Base-by-base conservation (phyloP, 257 asterid species). In the Forsythia suspensa region DNA sequence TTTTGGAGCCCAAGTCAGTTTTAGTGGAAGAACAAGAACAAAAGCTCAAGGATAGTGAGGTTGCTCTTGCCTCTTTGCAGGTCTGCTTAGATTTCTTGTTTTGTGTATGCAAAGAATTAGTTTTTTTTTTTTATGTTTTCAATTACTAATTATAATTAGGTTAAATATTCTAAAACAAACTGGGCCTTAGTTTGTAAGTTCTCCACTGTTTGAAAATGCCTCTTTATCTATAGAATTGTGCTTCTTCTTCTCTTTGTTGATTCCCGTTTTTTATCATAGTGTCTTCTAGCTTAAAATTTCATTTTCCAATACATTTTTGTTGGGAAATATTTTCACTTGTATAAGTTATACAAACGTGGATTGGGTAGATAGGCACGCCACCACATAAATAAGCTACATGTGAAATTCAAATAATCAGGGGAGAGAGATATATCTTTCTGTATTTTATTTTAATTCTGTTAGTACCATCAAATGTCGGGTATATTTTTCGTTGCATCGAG, bases 1-100 rank as follows among this genome's bases (percentile, higher is more conserved):
- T 93, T 39, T 88, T 93, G 86, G 98, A 95, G 88, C 97, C 98
- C 74, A 91, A 88, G 67, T 72, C 96, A 51, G 83, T 88, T 83
- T 87, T 95, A 84, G 89, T 95, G 97, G 94, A 88, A 80, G 98
- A 95, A 74, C 95, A 85, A 81, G 94, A 90, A 63, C 88, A 84
- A 63, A 95, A 90, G 90, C 82, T 89, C 63, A 91, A 91, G 89
- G 97, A 91, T 61, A 91, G 98, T 85, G 99, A 93, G 79, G 75
- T 86, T 78, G 88, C 97, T 81, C 86, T 95, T 79, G 84, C 89
- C 71, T 79, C 96, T 76, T 79, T 95, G 89, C 94, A 87, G 99
- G 98, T 95, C 41, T 46, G 79, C 16, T 82, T 84, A 11, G 77
- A 4, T 71, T 71, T 59, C 20, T 72, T 52, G 15, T 67, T 77